These are phyloP conservation scores for Carex scoparia DNA, from an alignment of 176 grass and related monocot species.

Conservation along the genomic window DNA sequence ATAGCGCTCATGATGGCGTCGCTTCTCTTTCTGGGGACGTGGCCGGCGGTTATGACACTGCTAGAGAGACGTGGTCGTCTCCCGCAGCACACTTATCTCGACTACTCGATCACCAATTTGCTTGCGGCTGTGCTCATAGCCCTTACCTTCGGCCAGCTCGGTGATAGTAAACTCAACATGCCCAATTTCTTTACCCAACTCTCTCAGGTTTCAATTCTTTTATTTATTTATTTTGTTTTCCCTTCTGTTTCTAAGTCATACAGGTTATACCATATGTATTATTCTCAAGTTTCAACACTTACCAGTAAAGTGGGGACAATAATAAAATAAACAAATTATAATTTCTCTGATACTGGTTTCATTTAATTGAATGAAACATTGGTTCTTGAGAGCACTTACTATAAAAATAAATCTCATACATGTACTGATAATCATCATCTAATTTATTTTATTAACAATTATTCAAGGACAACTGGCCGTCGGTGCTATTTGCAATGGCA, in stretches of 20 bases:
- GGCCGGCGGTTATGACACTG: constrained; percentile 88
- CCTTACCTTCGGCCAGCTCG: constrained; percentile 72
- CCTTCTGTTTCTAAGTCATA: background rate
- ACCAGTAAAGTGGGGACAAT: background rate
- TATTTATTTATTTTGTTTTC: background rate
- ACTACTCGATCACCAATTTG: constrained; percentile 85
- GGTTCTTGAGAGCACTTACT: too few relatives aligned
- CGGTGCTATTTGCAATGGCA: constrained; percentile 60
- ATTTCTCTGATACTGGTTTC: background rate
- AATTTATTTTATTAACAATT: background rate
- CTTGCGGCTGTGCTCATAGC: constrained; percentile 70
- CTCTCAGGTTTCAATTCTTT: constrained; percentile 31
- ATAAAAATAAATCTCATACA: too few relatives aligned
- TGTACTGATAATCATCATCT: background rate
- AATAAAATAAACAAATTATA: background rate
- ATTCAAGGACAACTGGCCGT: constrained; percentile 71
- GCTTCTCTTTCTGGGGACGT: constrained; percentile 74
- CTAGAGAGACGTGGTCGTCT: constrained; percentile 76
- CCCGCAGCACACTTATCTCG: constrained; percentile 87
- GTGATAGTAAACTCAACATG: constrained; percentile 39
- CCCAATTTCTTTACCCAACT: constrained; percentile 93
- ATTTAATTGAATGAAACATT: too few relatives aligned
- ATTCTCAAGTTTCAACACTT: background rate
- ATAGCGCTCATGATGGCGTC: constrained; percentile 66
- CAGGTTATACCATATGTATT: background rate